A percentile compares a stretch with the other conserved stretches of the same genome.
These are phyloP conservation scores for Takashimella tepidaria DNA, from an alignment of 1,284 basidiomycete species.

Conservation along the genomic window DNA sequence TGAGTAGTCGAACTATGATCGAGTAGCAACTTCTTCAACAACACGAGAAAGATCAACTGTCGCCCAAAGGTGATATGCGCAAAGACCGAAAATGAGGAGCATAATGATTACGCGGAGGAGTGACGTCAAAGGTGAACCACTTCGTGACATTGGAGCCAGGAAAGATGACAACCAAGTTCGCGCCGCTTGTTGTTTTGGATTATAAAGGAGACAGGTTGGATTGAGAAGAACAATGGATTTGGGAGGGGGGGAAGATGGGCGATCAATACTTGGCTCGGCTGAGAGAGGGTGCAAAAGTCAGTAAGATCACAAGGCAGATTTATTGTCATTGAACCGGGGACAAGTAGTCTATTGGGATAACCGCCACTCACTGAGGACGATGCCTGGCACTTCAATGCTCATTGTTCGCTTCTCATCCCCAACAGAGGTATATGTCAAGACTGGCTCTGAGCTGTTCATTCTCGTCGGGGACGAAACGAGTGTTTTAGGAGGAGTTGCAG, in stretches of 20 bases:
- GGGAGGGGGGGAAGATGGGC: constrained; percentile 16
- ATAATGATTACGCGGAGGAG: constrained; percentile 6
- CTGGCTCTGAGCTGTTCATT: neutral
- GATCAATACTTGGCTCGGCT: constrained; percentile 12
- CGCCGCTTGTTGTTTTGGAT: constrained; percentile 2
- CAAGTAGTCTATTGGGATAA: neutral
- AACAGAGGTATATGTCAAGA: neutral
- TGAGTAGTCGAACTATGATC: neutral
- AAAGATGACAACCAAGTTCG: constrained; percentile 10
- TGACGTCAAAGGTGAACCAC: neutral
- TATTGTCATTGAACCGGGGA: constrained; percentile 7
- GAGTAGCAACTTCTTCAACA: neutral
- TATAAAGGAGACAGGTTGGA: constrained; percentile 16
- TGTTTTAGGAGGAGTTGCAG: neutral
- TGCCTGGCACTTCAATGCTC: constrained; percentile 19
- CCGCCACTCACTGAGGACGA: constrained; percentile 19
- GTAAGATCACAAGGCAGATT: neutral
- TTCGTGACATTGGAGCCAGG: neutral
- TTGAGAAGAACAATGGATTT: constrained; percentile 26
- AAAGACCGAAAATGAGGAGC: constrained; percentile 8
- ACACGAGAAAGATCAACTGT: constrained; percentile 2
- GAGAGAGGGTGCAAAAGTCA: neutral
- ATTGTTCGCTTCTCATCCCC: constrained; percentile 2
- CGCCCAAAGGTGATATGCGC: constrained; percentile 13
- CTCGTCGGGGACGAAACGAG: neutral